Conservation (phyloP, 2,329 filamentous ascomycete species). For the Aspergillus neoniger region DNA sequence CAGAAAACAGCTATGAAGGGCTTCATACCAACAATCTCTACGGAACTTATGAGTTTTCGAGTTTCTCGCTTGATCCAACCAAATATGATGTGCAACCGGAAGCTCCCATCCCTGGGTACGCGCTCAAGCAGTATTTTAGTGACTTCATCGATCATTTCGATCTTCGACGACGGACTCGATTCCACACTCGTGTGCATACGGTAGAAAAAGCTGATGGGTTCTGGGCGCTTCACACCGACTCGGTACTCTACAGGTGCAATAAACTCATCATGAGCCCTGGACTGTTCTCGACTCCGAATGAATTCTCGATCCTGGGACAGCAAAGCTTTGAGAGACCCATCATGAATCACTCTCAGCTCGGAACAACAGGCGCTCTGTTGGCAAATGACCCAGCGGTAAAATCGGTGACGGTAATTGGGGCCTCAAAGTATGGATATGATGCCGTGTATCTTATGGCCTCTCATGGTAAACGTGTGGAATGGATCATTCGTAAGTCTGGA, state of each 20-base stretch:
- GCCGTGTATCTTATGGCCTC: constrained; percentile 7
- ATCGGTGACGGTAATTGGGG: constrained; percentile 6
- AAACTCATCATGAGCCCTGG: constrained; percentile 7
- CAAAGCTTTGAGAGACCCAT: background rate
- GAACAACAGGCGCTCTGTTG: background rate
- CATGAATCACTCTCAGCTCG: constrained; percentile 2
- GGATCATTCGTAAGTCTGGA: constrained; percentile 9
- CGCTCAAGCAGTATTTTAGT: constrained; percentile 2
- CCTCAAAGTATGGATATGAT: constrained; percentile 7
- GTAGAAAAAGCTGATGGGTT: background rate
- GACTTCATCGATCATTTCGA: constrained; percentile 6
- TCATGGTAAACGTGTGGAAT: constrained; percentile 5
- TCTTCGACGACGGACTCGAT: background rate
- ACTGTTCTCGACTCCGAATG: constrained; percentile 7
- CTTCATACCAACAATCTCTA: constrained; percentile 8
- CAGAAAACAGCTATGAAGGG: constrained; percentile 2
- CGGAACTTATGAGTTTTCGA: constrained; percentile 8
- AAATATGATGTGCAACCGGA: constrained; percentile 2
- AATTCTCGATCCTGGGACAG: background rate
- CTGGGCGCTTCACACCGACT: background rate
- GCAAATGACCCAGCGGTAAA: constrained; percentile 3
- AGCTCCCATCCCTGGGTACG: background rate
- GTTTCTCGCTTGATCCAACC: constrained; percentile 1
- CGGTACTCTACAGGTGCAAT: background rate
- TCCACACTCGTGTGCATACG: background rate